Evolutionary conservation across 2,329 filamentous ascomycete species (phyloP), one percentile per base, ranked within the genome.

Genomic region (Rosellinia necatrix): DNA sequence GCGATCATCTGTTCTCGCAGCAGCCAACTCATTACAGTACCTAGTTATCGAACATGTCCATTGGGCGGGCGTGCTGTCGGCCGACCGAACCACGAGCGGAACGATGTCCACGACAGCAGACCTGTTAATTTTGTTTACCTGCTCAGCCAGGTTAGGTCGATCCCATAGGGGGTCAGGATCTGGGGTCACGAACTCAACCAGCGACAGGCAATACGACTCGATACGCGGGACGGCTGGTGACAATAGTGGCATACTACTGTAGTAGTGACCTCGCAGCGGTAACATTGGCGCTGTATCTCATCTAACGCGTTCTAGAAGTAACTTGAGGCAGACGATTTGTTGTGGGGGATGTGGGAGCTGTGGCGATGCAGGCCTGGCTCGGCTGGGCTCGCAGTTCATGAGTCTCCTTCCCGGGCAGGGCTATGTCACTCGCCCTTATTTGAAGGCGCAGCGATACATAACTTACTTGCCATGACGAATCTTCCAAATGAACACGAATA

Each of bases 371-470:
- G 49, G 12, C 48, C 44, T 49, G 30, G 37, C 9, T 21, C 27
- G 3, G 29, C 34, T 51, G n/a, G n/a, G n/a, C n/a, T 25, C n/a
- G 25, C 51, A 19, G 29, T 32, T 29, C 30, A 40, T n/a, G 15
- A 8, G 40, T 10, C 21, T 48, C 21, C 12, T 17, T 30, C n/a
- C 35, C 12, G 3, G 24, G 7, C 21, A 21, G 51, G 61, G 57
- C 57, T 53, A 62, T 63, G 59, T 64, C 37, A 40, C 63, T 65
- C 46, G 53, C 61, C 63, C 63, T 59, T 32, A 40, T 50, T 48
- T 54, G 38, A 58, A 58, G 61, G 63, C 63, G 64, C 63, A 65
- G 64, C 55, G 58, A 50, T 63, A 63, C 60, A 17, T 58, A 7
- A 63, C 60, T 21, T 58, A 7, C 40, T 43, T 38, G 32, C n/a